Percentiles rank a stretch among this genome's conserved stretches.
These are phyloP conservation scores for Suaeda aralocaspica DNA, from an alignment of 148 eudicot species.

Conservation along the genomic window DNA sequence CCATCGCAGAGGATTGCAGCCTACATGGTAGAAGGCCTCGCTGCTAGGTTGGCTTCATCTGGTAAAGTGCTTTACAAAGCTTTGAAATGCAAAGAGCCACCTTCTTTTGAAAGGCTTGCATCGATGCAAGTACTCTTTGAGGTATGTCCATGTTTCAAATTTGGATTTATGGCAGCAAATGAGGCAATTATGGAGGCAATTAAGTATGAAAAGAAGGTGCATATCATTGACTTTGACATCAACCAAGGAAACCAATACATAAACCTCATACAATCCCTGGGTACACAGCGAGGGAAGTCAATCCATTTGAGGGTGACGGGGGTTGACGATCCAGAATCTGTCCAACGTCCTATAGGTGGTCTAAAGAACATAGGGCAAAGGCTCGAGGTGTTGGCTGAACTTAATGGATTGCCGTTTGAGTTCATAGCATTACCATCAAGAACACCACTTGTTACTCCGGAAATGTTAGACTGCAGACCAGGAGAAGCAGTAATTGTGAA, in stretches of 20 bases:
- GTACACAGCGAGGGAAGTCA: conserved; percentile 37
- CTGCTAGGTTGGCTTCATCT: conserved; percentile 72
- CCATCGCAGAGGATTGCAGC: conserved; percentile 86
- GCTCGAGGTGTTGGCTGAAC: conserved; percentile 53
- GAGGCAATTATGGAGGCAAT: conserved; percentile 69
- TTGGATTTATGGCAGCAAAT: conserved; percentile 91
- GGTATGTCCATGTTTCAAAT: conserved; percentile 90
- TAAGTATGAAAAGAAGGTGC: conserved; percentile 49
- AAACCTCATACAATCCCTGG: conserved; percentile 65
- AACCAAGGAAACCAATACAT: conserved; percentile 90
- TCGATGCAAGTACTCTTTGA: conserved; percentile 94
- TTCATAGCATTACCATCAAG: conserved; percentile 59
- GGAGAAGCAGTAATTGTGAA: conserved; percentile 79
- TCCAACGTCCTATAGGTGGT: conserved; percentile 74
- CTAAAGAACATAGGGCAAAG: conserved; percentile 57
- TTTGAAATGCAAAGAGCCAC: conserved; percentile 83
- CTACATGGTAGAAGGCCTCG: conserved; percentile 95
- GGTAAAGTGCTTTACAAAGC: conserved; percentile 82
- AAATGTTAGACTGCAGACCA: conserved; percentile 36
- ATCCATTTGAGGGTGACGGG: conserved; percentile 63
- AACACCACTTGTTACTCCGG: conserved; percentile 47
- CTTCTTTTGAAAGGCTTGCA: conserved; percentile 66
- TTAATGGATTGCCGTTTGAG: conserved; percentile 51
- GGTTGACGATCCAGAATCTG: conserved; percentile 85
- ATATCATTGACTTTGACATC: conserved; percentile 80